Evolutionary conservation across 306 rosid species (phyloP).

Genomic region (Prinsepia uniflora): DNA sequence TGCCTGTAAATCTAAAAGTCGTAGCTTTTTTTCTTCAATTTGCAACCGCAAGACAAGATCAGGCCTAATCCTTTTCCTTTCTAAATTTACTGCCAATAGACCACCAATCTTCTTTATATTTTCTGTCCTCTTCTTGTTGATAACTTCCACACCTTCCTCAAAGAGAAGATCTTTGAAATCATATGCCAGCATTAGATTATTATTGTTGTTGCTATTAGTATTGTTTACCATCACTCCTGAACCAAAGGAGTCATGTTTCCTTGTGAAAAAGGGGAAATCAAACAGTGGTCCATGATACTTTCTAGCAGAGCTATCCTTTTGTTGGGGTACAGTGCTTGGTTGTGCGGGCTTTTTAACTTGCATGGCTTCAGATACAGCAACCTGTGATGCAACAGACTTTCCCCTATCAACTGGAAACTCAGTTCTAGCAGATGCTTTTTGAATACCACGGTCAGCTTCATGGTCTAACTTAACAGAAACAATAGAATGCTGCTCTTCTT

Average conservation of each 20-base stretch:
- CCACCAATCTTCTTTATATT: constrained; percentile 85
- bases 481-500: constrained; percentile 59
- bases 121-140: constrained; percentile 68
- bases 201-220: constrained; percentile 55
- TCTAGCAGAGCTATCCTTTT: constrained; percentile 66
- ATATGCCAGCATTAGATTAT: constrained; percentile 75
- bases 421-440: constrained; percentile 48
- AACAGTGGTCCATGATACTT: constrained; percentile 96
- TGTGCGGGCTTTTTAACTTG: constrained; percentile 62
- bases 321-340: constrained; percentile 44
- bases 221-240: constrained; percentile 62
- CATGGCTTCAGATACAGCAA: constrained; percentile 54
- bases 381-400: constrained; percentile 62
- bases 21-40: constrained; percentile 92
- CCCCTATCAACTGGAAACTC: constrained; percentile 68
- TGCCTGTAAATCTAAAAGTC: constrained; percentile 80
- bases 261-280: constrained; percentile 94
- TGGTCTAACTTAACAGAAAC: constrained; percentile 52
- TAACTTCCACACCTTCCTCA: constrained; percentile 83
- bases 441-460: constrained; percentile 51
- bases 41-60: constrained; percentile 89
- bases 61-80: constrained; percentile 91
- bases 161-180: constrained; percentile 84
- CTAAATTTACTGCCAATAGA: constrained; percentile 79
- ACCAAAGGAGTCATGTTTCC: constrained; percentile 91